phyloP scores from a whole-genome alignment of 2,329 filamentous ascomycete genomes.

The Colletotrichum sp. region DNA sequence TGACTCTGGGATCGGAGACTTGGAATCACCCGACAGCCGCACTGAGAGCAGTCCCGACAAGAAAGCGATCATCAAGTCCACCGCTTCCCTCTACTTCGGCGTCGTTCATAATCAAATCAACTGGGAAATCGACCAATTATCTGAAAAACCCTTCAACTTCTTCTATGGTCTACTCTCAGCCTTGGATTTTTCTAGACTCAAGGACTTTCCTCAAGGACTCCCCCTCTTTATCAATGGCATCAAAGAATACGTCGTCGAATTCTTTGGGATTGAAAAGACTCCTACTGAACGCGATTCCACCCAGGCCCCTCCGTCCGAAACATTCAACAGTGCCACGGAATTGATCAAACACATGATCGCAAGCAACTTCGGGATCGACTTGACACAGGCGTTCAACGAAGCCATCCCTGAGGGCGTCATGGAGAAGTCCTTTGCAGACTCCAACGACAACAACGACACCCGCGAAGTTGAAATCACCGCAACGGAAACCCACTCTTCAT shows the following conservation, averaged over 20 bases:
- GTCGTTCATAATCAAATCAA: too few species aligned
- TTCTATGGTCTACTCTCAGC: too few species aligned
- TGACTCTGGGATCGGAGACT: not conserved
- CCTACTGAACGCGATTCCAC: not conserved
- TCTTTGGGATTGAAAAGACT: too few species aligned
- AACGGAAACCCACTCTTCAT: not conserved
- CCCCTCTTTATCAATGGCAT: too few species aligned
- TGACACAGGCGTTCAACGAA: not conserved
- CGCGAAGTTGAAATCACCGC: not conserved
- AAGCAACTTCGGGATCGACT: not conserved
- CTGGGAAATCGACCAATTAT: too few species aligned
- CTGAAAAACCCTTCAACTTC: too few species aligned
- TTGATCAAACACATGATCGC: not conserved
- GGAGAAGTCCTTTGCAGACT: not conserved
- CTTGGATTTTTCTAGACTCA: too few species aligned
- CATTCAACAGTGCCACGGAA: not conserved
- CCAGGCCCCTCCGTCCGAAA: not conserved
- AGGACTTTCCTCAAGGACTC: too few species aligned
- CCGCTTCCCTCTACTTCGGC: too few species aligned
- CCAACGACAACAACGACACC: not conserved
- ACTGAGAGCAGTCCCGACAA: not conserved
- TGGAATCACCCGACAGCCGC: not conserved
- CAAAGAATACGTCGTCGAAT: too few species aligned
- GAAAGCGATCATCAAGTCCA: not conserved
- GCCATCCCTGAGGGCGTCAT: not conserved